Evolutionary conservation across 2,329 filamentous ascomycete genomes (phyloP).

Genomic region (Neurospora sp.): DNA sequence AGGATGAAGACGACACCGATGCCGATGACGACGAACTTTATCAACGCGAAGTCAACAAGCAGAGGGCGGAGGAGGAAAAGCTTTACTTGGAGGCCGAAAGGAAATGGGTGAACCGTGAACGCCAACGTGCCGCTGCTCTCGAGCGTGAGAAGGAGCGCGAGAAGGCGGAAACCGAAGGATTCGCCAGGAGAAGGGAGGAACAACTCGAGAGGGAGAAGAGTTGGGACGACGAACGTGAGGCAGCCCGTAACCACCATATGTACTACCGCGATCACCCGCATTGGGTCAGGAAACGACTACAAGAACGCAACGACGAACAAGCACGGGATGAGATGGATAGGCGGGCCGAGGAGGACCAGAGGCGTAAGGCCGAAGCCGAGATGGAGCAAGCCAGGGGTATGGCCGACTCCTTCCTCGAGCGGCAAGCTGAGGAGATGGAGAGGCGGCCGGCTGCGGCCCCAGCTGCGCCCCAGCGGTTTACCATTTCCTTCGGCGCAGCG

Average conservation of each 20-base stretch:
- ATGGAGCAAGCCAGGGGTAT: conserved; percentile 71
- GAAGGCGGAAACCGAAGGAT: conserved; percentile 59
- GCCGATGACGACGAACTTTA: conserved; percentile 83
- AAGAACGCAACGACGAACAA: conserved; percentile 64
- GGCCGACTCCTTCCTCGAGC: conserved; percentile 84
- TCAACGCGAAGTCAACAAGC: conserved; percentile 58
- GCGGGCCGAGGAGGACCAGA: conserved; percentile 65
- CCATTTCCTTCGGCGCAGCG: conserved; percentile 82
- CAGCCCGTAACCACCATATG: conserved; percentile 57
- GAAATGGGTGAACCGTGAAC: conserved; percentile 84
- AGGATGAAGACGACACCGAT: conserved; percentile 78
- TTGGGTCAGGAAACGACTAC: conserved; percentile 74
- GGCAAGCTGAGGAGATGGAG: conserved; percentile 70
- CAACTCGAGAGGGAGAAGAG: conserved; percentile 53
- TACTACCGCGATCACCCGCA: conserved; percentile 82
- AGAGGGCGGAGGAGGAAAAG: conserved; percentile 67
- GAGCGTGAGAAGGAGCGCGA: conserved; percentile 78
- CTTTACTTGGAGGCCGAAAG: conserved; percentile 77
- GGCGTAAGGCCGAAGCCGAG: conserved; percentile 57
- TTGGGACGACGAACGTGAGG: conserved; percentile 90
- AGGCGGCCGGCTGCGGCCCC: conserved; percentile 25
- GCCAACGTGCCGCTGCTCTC: conserved; percentile 71
- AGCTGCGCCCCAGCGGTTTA: conserved; percentile 65
- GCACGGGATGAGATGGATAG: conserved; percentile 77
- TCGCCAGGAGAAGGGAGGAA: conserved; percentile 58